Base-by-base conservation (phyloP, 495 filamentous ascomycete genomes). In the Talaromyces thailandensis region DNA sequence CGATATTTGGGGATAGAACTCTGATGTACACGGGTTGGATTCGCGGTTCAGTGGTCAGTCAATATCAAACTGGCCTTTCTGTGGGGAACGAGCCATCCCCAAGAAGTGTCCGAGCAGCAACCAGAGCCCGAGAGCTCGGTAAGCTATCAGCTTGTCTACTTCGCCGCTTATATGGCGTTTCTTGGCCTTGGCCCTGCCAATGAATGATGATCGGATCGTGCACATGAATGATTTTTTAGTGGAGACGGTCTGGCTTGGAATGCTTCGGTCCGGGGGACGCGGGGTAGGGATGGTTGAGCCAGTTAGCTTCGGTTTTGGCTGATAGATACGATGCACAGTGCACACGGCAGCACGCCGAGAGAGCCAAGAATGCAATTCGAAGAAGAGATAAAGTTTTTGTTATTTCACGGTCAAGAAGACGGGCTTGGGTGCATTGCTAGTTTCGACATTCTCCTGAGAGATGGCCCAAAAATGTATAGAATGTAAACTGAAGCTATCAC, bases 401-500 rank as follows among this genome's bases (percentile, higher is more conserved):
- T n/a, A n/a, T n/a, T n/a, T n/a, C n/a, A n/a, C n/a, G n/a, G 24
- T 55, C 3, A 26, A 58, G 25, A 45, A 58, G 25, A 45, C 23
- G 7, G 23, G 16, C 14, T 43, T 7, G 31, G 57, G 37, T 37
- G n/a, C 35, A 7, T 28, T 26, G 57, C 57, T 40, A 59, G 21
- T 18, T 28, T 45, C 14, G 31, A 59, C 35, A 16, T 35, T 23
- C 32, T 62, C 26, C 61, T 31, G 14, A 62, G 31, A 7, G 9
- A 12, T 18, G 64, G 62, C 3, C 73, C 73, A 29, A 69, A 73
- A 62, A 76, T 74, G 62, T 68, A 76, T n/a, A 76, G 37, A 21
- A 76, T 51, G 56, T 76, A 76, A 3, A 76, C 68, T 37, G 73
- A 60, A 14, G 67, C 71, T 18, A 73, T 71, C 3, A 76, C 62